These are phyloP conservation scores for Chlorociboria aeruginascens DNA, from an alignment of 495 filamentous ascomycete genomes.

Conservation along the genomic window DNA sequence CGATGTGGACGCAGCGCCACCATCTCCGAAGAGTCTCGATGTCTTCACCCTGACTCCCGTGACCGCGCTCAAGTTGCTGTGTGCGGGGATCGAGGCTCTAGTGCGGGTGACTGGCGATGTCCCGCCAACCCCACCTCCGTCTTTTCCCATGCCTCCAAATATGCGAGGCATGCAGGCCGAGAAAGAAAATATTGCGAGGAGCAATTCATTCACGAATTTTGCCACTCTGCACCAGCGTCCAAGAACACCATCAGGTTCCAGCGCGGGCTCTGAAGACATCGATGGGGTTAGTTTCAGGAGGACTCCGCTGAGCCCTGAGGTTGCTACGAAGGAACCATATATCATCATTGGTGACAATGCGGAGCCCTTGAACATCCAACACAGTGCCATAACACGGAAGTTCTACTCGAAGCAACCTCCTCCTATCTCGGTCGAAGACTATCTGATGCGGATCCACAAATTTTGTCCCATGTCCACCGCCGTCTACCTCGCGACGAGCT, in stretches of 20 bases:
- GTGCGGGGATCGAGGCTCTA: constrained; percentile 58
- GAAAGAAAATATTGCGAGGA: constrained; percentile 43
- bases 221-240: constrained; percentile 15
- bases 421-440: constrained; percentile 69
- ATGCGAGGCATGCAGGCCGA: constrained; percentile 44
- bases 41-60: constrained; percentile 62
- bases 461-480: constrained; percentile 95
- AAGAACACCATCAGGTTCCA: constrained; percentile 10
- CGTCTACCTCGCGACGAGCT: constrained; percentile 83
- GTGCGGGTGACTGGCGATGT: constrained; percentile 59
- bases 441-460: constrained; percentile 72
- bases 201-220: constrained; percentile 36
- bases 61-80: constrained; percentile 70
- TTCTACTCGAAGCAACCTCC: constrained; percentile 86
- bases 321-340: constrained; percentile 25
- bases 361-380: constrained; percentile 54
- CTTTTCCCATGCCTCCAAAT: constrained; percentile 46
- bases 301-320: constrained; percentile 31
- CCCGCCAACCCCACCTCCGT: constrained; percentile 59
- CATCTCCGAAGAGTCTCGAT: constrained; percentile 30
- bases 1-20: constrained; percentile 2
- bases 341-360: constrained; percentile 48
- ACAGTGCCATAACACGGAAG: constrained; percentile 70
- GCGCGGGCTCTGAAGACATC: constrained; percentile 21
- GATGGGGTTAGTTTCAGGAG: constrained; percentile 31